Percentiles rank a stretch among this genome's conserved stretches.
Evolutionary conservation across 2,329 filamentous ascomycete genomes (phyloP).

Genomic region (Zalaria sp.): DNA sequence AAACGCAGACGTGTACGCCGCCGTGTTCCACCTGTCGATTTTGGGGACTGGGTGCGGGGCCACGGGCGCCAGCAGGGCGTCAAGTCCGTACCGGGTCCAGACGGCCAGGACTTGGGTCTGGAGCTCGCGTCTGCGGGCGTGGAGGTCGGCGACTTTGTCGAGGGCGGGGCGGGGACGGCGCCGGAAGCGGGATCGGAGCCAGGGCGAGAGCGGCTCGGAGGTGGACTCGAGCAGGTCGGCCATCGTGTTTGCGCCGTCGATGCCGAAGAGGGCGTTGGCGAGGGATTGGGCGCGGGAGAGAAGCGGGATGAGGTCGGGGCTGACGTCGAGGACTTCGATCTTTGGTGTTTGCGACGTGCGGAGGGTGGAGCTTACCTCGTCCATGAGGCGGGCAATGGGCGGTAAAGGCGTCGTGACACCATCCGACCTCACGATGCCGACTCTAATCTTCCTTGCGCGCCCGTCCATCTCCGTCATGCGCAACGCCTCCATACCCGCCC

Average conservation of each 20-base stretch:
- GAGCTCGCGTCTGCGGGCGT: conserved; percentile 36
- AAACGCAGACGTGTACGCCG: conserved; percentile 47
- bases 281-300: conserved; percentile 42
- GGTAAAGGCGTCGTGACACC: conserved; percentile 38
- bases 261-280: conserved; percentile 42
- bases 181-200: conserved; percentile 39
- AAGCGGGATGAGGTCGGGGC: conserved; percentile 38
- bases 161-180: conserved; percentile 34
- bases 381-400: conserved; percentile 31
- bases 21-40: conserved; percentile 48
- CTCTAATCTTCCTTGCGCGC: conserved; percentile 16
- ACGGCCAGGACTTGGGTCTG: conserved; percentile 43
- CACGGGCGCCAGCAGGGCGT: conserved; percentile 49
- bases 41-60: conserved; percentile 50
- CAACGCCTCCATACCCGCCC: conserved; percentile 16
- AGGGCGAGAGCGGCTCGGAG: conserved; percentile 44
- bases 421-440: conserved; percentile 38
- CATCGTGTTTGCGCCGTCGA: conserved; percentile 43
- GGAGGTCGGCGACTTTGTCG: conserved; percentile 35
- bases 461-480: not conserved
- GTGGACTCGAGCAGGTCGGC: conserved; percentile 42
- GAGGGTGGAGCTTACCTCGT: conserved; percentile 28
- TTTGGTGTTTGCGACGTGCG: conserved; percentile 12
- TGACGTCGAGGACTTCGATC: conserved; percentile 19
- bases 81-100: conserved; percentile 37